Percentiles rank a stretch among this genome's conserved stretches.
Conservation (phyloP, 306 rosid species). For the Sindora glabra region DNA sequence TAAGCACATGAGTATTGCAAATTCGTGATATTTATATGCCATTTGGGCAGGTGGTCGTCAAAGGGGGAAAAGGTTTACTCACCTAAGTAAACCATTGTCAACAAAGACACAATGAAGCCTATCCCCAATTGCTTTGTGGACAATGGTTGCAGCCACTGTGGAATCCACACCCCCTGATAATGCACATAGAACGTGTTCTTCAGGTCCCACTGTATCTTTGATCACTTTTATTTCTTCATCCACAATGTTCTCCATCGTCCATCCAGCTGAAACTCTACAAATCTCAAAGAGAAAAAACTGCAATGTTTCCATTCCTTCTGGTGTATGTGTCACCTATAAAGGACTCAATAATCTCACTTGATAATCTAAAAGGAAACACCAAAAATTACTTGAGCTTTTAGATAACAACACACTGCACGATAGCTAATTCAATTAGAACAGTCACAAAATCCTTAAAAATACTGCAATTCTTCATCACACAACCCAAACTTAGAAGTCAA, state of each 20-base stretch:
- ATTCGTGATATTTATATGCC: background rate
- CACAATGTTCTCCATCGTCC: conserved; percentile 85
- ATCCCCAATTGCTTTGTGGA: conserved; percentile 86
- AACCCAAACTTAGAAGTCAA: background rate
- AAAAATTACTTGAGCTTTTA: background rate
- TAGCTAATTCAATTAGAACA: too few species aligned
- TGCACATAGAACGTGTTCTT: conserved; percentile 80
- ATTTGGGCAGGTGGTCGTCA: too few species aligned
- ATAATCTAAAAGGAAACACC: background rate
- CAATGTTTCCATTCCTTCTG: conserved; percentile 78
- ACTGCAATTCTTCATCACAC: background rate
- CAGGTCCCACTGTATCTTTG: conserved; percentile 43
- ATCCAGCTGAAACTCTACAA: conserved; percentile 59
- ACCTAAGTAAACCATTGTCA: conserved; percentile 92
- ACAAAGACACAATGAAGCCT: conserved; percentile 95
- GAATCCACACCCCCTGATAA: conserved; percentile 98
- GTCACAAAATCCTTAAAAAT: background rate
- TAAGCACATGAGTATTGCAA: background rate
- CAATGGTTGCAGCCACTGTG: conserved; percentile 90
- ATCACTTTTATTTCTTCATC: conserved; percentile 81
- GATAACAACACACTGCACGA: too few species aligned
- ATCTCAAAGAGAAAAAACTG: conserved; percentile 63
- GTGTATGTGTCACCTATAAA: conserved; percentile 84
- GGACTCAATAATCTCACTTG: background rate
- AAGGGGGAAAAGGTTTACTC: conserved; percentile 7